Base-by-base conservation (phyloP, 768 basidiomycete genomes). In the Paxillus involutus region DNA sequence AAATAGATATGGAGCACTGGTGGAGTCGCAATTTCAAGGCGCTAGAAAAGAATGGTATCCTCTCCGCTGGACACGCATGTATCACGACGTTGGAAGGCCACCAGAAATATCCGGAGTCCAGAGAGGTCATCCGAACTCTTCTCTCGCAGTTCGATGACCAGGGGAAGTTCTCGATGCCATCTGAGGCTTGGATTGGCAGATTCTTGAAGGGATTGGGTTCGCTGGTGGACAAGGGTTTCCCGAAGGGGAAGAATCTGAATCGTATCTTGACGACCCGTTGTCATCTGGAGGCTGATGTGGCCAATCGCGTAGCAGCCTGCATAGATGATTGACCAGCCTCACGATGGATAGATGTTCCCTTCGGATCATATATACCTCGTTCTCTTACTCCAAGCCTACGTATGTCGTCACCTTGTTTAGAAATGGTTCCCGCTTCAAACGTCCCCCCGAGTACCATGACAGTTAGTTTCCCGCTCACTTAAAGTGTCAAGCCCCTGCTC, bases 81-180 rank as follows among this genome's bases (percentile, higher is more conserved):
- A 43, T 62, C 26, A 64, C 63, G 4, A 42, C 55, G 3, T 16
- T 53, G 29, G 13, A 17, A 4, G 46, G 21, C 6, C 45, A 53
- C 39, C 53, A 58, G 1, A 69, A 69, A 40, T 61, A 64, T 24
- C 51, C 56, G 3, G 57, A 66, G 41, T 72, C 71, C 14, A 66
- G 47, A 35, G 37, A 32, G 52, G 61, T 57, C 26, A 48, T 68
- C 19, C 40, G 14, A 37, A 29, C 32, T 2, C 12, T 52, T 29
- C 41, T 58, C 10, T 43, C 30, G 24, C 36, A 53, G 42, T 57
- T 26, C n/a, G 43, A 35, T 35, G 42, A 52, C 12, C 36, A 53
- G 10, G 52, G 56, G 17, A 53, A 53, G n/a, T 53, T 53, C 32
- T 41, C 30, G 37, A 53, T 53, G 52, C 52, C 52, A 14, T 6